phyloP scores from a whole-genome alignment of 305 asterid species.

The Lippia alba region DNA sequence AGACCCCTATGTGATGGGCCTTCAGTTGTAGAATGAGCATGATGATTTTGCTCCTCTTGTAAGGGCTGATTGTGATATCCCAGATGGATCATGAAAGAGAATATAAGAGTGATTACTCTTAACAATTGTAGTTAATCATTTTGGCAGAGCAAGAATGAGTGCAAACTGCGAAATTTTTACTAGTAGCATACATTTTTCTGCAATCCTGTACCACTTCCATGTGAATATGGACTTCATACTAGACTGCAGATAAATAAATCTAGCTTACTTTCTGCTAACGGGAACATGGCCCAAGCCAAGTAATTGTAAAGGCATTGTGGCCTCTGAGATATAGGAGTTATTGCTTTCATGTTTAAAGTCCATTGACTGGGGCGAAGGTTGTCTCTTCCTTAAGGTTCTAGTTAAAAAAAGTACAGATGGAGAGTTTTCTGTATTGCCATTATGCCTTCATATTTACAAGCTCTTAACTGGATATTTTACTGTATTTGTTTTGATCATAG shows the following conservation, averaged over 20 bases:
- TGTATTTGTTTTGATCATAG: conserved; percentile 11
- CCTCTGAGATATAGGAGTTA: background rate
- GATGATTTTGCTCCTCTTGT: background rate
- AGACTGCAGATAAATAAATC: background rate
- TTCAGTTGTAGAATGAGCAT: background rate
- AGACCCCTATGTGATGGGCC: no score
- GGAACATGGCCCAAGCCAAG: background rate
- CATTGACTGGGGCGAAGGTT: background rate
- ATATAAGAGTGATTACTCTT: no score
- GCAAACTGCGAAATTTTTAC: background rate
- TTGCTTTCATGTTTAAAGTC: conserved; percentile 7
- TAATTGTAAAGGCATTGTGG: background rate
- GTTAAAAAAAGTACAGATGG: background rate
- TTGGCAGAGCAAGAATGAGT: no score
- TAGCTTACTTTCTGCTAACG: conserved; percentile 1
- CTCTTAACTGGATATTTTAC: conserved; percentile 8
- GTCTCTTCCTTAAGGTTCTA: background rate
- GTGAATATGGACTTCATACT: no score
- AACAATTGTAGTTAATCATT: no score
- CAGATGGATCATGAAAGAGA: background rate
- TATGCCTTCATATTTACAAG: conserved; percentile 11
- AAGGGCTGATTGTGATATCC: background rate
- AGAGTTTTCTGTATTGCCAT: background rate
- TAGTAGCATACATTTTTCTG: background rate
- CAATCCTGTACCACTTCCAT: background rate